Base-by-base conservation (phyloP, 495 filamentous ascomycete species). In the Lasiosphaeria hispida region DNA sequence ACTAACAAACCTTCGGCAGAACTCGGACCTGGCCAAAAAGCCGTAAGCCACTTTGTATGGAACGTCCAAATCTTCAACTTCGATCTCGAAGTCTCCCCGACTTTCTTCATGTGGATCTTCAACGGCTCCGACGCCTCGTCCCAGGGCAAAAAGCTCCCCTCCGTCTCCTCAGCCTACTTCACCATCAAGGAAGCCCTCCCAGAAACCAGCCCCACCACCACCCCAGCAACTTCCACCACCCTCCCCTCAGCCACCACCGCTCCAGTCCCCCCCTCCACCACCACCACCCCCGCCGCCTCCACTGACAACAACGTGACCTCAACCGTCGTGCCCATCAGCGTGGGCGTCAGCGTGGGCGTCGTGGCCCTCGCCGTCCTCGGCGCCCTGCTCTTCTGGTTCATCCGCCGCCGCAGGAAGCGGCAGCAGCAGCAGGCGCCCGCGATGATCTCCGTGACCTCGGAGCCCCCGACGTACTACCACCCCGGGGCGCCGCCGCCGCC, bases 41-140 rank as follows among this genome's bases (percentile, higher is more conserved):
- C 55, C 14, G 50, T 57, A 10, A 58, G 51, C n/a, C 48, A 53
- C 19, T 72, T 75, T 37, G 61, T 64, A 35, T 74, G 69, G 72
- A 45, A 52, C 19, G 72, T 72, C 14, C 66, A 73, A 39, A 11
- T 58, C 4, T 71, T 64, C 44, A 44, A 57, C 10, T 66, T 72
- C 35, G 53, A 71, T 44, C 17, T 70, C 2, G 37, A 49, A 10
- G 14, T 48, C 7, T 74, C 70, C 0, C 54, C 68, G 15, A 45
- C 64, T 1, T 74, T 74, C 43, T 69, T 70, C 58, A 45, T 75
- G 1, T 71, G 68, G 66, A 51, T 58, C 11, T 56, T 68, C n/a
- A 57, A 57, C 10, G 59, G 56, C 19, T 57, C 62, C 7, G 59
- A 55, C 17, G 36, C 53, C 10, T 11, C 54, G 0, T 5, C 48